These are phyloP conservation scores for Avena atlantica DNA, from an alignment of 176 grass and related monocot genomes.

Conservation along the genomic window DNA sequence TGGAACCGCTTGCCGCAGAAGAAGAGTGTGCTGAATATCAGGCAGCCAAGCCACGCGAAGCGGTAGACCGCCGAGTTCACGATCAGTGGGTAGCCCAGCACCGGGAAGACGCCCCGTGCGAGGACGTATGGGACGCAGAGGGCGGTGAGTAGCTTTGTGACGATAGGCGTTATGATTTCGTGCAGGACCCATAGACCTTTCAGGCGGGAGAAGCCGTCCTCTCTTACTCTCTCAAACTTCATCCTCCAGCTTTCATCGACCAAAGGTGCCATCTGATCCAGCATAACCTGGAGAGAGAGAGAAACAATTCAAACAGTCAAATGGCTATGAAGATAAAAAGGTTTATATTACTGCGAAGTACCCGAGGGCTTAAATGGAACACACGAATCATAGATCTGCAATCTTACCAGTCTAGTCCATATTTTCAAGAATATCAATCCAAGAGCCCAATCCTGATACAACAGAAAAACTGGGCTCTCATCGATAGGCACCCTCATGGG, in stretches of 20 bases:
- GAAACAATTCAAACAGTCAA: not conserved
- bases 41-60: slow-evolving; percentile 90
- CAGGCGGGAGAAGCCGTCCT: slow-evolving; percentile 89
- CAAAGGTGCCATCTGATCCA: slow-evolving; percentile 97
- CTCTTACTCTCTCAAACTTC: slow-evolving; percentile 94
- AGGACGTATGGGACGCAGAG: slow-evolving; percentile 92
- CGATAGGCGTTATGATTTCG: slow-evolving; percentile 83
- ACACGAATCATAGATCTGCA: not conserved
- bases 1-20: slow-evolving; percentile 93
- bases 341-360: not conserved
- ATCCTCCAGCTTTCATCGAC: slow-evolving; percentile 89
- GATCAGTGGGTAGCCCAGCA: slow-evolving; percentile 83
- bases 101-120: slow-evolving; percentile 85
- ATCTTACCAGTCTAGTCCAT: slow-evolving; percentile 89
- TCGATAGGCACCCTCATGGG: slow-evolving; percentile 98
- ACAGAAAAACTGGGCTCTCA: slow-evolving; percentile 91
- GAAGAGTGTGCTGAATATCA: slow-evolving; percentile 67
- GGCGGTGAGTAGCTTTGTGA: slow-evolving; percentile 89
- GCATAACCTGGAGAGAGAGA: slow-evolving; percentile 71
- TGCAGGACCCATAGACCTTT: slow-evolving; percentile 91
- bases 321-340: not conserved
- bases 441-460: slow-evolving; percentile 99
- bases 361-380: not conserved
- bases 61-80: slow-evolving; percentile 95
- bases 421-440: slow-evolving; percentile 98